Base-by-base conservation (phyloP, 495 filamentous ascomycete genomes). In the Hyphodiscus hymeniophilus region DNA sequence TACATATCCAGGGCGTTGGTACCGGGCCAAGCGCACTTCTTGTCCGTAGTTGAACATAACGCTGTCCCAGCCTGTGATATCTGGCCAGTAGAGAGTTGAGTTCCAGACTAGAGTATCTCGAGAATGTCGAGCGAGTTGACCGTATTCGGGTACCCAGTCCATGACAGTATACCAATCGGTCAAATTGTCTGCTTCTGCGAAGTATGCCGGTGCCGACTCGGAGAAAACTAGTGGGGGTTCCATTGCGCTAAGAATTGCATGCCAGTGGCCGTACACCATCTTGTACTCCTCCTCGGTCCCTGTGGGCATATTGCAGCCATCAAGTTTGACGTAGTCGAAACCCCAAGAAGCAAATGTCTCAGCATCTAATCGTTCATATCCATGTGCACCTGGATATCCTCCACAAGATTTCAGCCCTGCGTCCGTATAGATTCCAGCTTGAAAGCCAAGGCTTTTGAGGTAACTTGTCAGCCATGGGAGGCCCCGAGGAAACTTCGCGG, bases 301-400 rank as follows among this genome's bases (percentile, higher is more conserved):
- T 0, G 35, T 40, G 8, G 42, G 43, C 53, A 56, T 50, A 42
- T 55, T 56, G 34, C 59, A 61, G 36, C 61, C 62, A 54, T 65
- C 63, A 22, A 66, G 56, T 47, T 66, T 67, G 45, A 66, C 47
- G 40, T 62, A 66, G 21, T 60, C 62, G 38, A 68, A 57, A 1
- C 62, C 64, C 63, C 64, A 67, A 10, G 45, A 43, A 13, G 61
- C 57, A 30, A 67, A 65, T 12, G 52, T 62, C 21, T 60, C 26
- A 11, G 64, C 63, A 51, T 71, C 66, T 18, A 57, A 42, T 17
- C 57, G 52, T 48, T 67, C 64, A 43, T 67, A 51, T 15, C 54
- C 63, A 8, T 55, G 55, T 6, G 57, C 44, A 0, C 57, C 57
- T 17, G 52, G 51, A 38, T 52, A 52, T 18, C 57, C 51, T 30